These are phyloP conservation scores for Salix udensis DNA, from an alignment of 345 rosid genomes.

Conservation along the genomic window DNA sequence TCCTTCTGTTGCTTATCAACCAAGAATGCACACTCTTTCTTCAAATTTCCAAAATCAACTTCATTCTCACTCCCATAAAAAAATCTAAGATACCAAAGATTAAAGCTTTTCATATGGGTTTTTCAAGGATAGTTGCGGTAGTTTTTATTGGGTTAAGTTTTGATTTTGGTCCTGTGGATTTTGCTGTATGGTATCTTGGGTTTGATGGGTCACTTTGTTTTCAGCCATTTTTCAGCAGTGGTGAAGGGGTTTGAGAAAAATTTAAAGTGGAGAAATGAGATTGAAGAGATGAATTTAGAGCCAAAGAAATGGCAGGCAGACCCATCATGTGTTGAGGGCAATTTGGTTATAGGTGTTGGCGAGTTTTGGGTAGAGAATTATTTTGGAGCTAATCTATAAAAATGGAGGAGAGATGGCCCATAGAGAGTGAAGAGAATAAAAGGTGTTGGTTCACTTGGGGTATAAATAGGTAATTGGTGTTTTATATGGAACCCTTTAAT, in stretches of 20 bases:
- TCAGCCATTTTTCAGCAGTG: background rate
- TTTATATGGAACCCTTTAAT: background rate
- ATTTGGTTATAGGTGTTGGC: background rate
- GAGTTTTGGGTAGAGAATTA: background rate
- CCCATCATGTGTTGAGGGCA: background rate
- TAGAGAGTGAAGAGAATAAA: background rate
- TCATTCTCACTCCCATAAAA: background rate
- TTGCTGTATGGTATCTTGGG: background rate
- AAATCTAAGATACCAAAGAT: background rate
- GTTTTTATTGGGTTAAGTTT: background rate
- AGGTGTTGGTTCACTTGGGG: background rate
- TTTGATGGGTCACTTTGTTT: background rate
- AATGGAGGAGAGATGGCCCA: background rate
- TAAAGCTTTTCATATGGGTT: background rate
- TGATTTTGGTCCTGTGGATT: background rate
- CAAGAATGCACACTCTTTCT: background rate
- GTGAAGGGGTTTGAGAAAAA: background rate
- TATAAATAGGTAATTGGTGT: background rate
- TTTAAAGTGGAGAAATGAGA: background rate
- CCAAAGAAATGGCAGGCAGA: background rate
- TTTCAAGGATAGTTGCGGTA: background rate
- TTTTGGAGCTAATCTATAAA: background rate
- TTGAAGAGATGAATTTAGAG: background rate
- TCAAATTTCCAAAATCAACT: background rate
- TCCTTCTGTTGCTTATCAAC: background rate